Base-by-base conservation (phyloP, 129 eudicot species). In the Deinandra increscens region DNA sequence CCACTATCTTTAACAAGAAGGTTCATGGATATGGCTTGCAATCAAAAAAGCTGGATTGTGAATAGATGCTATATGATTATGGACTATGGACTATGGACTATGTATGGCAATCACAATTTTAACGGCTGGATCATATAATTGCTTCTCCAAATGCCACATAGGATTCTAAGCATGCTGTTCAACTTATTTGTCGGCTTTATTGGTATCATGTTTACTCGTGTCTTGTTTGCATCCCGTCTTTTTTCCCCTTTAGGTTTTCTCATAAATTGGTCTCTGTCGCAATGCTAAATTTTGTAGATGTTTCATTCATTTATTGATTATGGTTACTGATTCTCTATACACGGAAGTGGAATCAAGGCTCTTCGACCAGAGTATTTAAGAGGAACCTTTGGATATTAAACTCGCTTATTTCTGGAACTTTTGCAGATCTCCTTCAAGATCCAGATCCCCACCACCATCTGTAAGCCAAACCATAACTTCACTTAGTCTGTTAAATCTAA, bases 371-470 rank as follows among this genome's bases (percentile, higher is more conserved):
- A 78, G 80, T 86, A 73, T 81, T 80, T 85, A 84, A 81, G 85
- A 75, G 89, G 93, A 82, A 84, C 86, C 49, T 76, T 71, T 86
- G 91, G 97, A 79, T 88, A 80, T 86, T 86, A 86, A 88, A 84
- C 45, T 92, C 77, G 81, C 72, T 88, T 88, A 79, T 92, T 88
- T 92, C 81, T 91, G 96, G 91, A 89, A 84, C 91, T 89, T 93
- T 93, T 93, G 95, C 98, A 93, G 98, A 93, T 93, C 97, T 61
- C 95, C 84, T 31, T 86, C 98, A 89, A 89, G 97, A 78, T 93
- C 98, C 91, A 86, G 91, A 75, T 93, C 98, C 22, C 98, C 95
- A 4, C 77, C 73, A 41, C 88, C 92, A 36, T 70, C 97, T 86
- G 97, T 93, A 89, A 93, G 98, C 87, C 18, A 23, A n/a, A 48